Evolutionary conservation across 2,329 filamentous ascomycete species (phyloP).

Genomic region (Colletotrichum gigasporum): DNA sequence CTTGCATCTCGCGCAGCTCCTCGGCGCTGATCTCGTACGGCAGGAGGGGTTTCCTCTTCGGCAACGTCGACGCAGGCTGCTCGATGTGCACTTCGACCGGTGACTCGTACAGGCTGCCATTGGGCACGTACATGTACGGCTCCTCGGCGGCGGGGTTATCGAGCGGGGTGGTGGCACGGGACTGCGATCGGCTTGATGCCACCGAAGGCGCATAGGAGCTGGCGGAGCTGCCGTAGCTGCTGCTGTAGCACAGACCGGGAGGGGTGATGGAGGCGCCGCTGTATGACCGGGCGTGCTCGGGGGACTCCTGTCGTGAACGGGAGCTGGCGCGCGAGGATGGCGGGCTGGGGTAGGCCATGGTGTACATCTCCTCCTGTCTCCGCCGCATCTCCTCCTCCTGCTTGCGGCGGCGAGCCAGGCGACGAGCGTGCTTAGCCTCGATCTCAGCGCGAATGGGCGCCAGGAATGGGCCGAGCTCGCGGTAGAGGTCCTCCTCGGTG

Average conservation of each 20-base stretch:
- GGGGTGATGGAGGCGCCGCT: conserved; percentile 50
- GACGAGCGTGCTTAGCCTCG: conserved; percentile 59
- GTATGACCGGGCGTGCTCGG: conserved; percentile 50
- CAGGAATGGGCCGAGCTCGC: conserved; percentile 88
- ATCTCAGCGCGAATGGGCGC: conserved; percentile 78
- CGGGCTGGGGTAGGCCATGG: conserved; percentile 54
- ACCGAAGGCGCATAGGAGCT: conserved; percentile 60
- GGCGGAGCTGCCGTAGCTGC: conserved; percentile 47
- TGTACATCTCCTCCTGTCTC: conserved; percentile 47
- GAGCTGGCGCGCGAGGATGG: conserved; percentile 55
- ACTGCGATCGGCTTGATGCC: conserved; percentile 53
- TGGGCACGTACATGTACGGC: conserved; percentile 50
- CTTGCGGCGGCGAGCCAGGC: conserved; percentile 59
- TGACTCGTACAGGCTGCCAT: conserved; percentile 58
- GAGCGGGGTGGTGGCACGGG: conserved; percentile 60
- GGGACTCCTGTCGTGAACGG: conserved; percentile 48
- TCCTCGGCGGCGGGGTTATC: conserved; percentile 53
- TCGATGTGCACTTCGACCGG: conserved; percentile 57
- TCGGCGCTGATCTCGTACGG: conserved; percentile 66
- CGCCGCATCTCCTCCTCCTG: conserved; percentile 49
- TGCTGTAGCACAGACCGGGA: conserved; percentile 56
- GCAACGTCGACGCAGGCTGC: conserved; percentile 47
- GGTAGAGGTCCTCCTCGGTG: conserved; percentile 84
- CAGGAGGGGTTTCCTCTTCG: conserved; percentile 43
- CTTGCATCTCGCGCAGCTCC: conserved; percentile 60